phyloP scores from a whole-genome alignment of 352 stramenopile genomes.

The Phytophthora rubi region DNA sequence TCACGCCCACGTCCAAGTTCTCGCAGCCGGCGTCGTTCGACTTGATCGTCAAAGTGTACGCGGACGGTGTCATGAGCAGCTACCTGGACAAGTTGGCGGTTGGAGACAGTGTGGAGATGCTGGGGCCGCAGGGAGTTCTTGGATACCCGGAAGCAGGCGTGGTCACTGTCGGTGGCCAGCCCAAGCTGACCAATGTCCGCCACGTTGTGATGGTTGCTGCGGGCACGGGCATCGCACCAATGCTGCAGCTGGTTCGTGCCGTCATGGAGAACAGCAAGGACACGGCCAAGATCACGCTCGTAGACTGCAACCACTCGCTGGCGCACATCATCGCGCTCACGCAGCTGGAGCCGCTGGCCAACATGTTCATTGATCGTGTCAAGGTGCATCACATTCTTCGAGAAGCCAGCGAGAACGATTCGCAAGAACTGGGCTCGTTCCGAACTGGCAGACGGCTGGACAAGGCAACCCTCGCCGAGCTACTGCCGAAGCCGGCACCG shows the following conservation, averaged over 20 bases:
- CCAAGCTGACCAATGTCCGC: conserved; percentile 48
- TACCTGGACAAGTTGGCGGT: conserved; percentile 63
- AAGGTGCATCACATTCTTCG: conserved; percentile 74
- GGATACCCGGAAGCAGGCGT: conserved; percentile 62
- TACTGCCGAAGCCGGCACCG: conserved; percentile 48
- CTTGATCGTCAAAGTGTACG: conserved; percentile 82
- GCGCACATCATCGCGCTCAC: conserved; percentile 73
- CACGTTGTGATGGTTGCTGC: conserved; percentile 81
- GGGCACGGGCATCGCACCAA: conserved; percentile 81
- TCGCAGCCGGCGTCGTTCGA: conserved; percentile 68
- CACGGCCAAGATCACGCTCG: conserved; percentile 67
- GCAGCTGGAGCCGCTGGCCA: conserved; percentile 77
- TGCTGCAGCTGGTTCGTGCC: conserved; percentile 82
- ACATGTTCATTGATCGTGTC: conserved; percentile 77
- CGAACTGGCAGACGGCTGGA: conserved; percentile 56
- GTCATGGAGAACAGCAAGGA: conserved; percentile 66
- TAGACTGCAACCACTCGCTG: conserved; percentile 79
- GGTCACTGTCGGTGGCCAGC: conserved; percentile 55
- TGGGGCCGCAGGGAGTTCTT: conserved; percentile 69
- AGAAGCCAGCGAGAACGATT: conserved; percentile 50
- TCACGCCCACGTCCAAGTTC: conserved; percentile 83
- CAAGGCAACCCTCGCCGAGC: conserved; percentile 45
- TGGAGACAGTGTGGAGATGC: conserved; percentile 76
- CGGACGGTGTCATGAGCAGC: conserved; percentile 74
- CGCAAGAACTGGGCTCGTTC: conserved; percentile 58